Evolutionary conservation across 345 rosid genomes (phyloP).

Genomic region (Eucalyptus tenuipes): DNA sequence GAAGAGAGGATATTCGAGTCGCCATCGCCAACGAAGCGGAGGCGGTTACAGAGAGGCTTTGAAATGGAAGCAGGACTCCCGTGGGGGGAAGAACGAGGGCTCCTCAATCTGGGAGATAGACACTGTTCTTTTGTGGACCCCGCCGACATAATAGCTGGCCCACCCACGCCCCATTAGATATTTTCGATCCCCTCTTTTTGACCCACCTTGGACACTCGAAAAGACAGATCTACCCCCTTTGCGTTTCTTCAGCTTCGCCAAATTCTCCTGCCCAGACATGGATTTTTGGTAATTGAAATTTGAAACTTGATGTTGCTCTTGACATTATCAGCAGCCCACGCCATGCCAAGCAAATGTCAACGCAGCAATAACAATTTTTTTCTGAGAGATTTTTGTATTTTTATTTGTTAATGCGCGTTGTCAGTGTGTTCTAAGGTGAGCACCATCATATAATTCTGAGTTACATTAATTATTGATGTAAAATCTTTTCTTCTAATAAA

Average conservation of each 20-base stretch:
- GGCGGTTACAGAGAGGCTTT: neutral
- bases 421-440: fast-evolving
- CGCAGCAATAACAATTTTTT: neutral
- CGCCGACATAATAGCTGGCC: neutral
- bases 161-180: neutral
- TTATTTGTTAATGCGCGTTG: fast-evolving
- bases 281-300: neutral
- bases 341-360: neutral
- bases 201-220: neutral
- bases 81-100: neutral
- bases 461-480: neutral
- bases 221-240: neutral
- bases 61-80: neutral
- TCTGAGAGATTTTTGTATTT: neutral
- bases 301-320: neutral
- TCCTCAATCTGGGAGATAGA: neutral
- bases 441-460: fast-evolving
- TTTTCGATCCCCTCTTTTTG: neutral
- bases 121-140: neutral
- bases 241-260: neutral
- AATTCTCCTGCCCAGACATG: neutral
- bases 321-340: neutral
- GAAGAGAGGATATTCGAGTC: neutral
- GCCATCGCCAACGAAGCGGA: neutral
- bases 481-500: fast-evolving